Conservation (phyloP, 1,284 basidiomycete species). For the Coriolopsis trogii region DNA sequence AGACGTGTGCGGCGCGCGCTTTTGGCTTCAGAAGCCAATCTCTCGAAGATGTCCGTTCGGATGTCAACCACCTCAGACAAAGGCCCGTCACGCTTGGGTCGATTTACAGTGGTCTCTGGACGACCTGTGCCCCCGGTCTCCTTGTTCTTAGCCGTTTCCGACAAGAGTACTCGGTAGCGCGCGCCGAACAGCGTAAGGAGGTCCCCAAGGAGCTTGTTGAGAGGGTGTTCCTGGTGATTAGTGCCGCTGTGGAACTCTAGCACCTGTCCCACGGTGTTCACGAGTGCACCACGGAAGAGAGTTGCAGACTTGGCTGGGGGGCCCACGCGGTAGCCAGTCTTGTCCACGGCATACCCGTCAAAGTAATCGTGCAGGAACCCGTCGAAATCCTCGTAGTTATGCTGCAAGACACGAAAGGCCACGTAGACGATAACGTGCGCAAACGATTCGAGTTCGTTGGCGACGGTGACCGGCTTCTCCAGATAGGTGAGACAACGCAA, state of each 20-base stretch:
- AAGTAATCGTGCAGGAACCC: conserved; percentile 5
- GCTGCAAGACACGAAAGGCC: conserved; percentile 6
- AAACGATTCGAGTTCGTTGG: conserved; percentile 16
- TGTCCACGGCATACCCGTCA: not conserved
- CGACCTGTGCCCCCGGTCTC: no score
- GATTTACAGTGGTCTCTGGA: no score
- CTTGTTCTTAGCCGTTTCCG: no score
- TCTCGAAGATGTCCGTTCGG: no score
- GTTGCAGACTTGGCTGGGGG: not conserved
- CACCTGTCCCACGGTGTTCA: not conserved
- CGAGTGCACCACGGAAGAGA: not conserved
- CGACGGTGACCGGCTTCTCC: not conserved
- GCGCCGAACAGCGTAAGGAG: not conserved
- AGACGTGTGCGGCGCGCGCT: no score
- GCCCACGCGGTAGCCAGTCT: not conserved
- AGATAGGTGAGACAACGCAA: not conserved
- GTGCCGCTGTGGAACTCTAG: not conserved
- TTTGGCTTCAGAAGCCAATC: no score
- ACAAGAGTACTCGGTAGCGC: not conserved
- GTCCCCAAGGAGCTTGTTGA: not conserved
- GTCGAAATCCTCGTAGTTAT: not conserved
- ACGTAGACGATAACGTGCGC: conserved; percentile 12
- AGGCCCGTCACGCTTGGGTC: no score
- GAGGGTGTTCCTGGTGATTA: not conserved
- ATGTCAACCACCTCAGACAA: no score